A percentile compares a stretch with the other conserved stretches of the same genome.
These are phyloP conservation scores for Polyporus arcularius DNA, from an alignment of 768 basidiomycete species.

Conservation along the genomic window DNA sequence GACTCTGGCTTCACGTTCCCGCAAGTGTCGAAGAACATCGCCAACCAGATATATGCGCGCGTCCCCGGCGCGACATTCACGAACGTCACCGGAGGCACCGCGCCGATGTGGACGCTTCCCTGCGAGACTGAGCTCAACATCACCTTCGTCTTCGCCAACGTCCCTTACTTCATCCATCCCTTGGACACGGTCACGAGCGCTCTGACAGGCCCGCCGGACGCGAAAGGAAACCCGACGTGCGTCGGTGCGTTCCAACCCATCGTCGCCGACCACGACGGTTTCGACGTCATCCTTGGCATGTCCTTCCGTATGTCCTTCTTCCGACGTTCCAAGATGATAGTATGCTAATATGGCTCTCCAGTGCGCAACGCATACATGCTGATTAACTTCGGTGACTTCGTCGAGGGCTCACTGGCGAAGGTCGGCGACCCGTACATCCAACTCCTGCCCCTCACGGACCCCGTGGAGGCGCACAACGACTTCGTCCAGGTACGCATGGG, in stretches of 20 bases:
- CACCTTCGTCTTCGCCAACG: slow-evolving; percentile 32
- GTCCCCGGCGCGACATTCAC: slow-evolving; percentile 32
- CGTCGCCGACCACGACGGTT: slow-evolving; percentile 12
- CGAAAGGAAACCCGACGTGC: slow-evolving; percentile 31
- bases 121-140: slow-evolving; percentile 35
- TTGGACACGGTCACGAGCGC: slow-evolving; percentile 32
- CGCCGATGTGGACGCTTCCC: slow-evolving; percentile 33
- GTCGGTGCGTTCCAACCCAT: slow-evolving; percentile 39
- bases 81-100: slow-evolving; percentile 19
- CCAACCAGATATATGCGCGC: slow-evolving; percentile 35
- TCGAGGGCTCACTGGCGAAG: slow-evolving; percentile 32
- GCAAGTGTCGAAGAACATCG: slow-evolving; percentile 42
- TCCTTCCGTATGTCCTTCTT: too few relatives aligned
- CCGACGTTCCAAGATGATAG: too few relatives aligned
- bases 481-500: slow-evolving; percentile 34
- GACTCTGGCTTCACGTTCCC: slow-evolving; percentile 35
- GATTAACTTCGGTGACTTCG: slow-evolving; percentile 38
- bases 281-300: slow-evolving; percentile 40
- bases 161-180: slow-evolving; percentile 34
- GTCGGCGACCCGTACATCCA: slow-evolving; percentile 36
- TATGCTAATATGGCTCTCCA: slow-evolving; percentile 10
- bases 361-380: slow-evolving; percentile 41
- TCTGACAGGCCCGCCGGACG: slow-evolving; percentile 21
- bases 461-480: slow-evolving; percentile 32
- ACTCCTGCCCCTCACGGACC: slow-evolving; percentile 31